phyloP scores from a whole-genome alignment of 2,329 filamentous ascomycete species.

The Fusarium sp. region DNA sequence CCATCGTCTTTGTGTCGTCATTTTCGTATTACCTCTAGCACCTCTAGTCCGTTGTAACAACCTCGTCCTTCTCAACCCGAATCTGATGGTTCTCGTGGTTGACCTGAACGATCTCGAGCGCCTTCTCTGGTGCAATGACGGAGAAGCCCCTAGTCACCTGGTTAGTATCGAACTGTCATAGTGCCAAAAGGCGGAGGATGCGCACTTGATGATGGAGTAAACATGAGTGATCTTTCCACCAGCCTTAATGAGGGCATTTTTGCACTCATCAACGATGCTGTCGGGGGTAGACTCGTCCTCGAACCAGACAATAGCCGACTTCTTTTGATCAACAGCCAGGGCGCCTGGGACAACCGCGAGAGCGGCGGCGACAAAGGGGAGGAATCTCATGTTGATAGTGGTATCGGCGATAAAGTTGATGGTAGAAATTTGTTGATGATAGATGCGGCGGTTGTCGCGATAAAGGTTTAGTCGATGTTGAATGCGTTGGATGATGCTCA shows the following conservation, averaged over 20 bases:
- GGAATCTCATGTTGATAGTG: constrained; percentile 69
- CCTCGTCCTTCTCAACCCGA: constrained; percentile 78
- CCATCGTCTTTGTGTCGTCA: constrained; percentile 9
- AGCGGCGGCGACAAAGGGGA: constrained; percentile 61
- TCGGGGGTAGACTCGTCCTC: constrained; percentile 71
- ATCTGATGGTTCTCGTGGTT: constrained; percentile 61
- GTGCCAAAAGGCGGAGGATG: background rate
- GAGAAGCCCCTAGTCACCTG: constrained; percentile 73
- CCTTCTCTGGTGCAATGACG: constrained; percentile 74
- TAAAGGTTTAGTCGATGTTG: background rate
- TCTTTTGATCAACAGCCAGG: constrained; percentile 71
- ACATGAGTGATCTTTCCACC: constrained; percentile 83
- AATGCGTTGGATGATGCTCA: background rate
- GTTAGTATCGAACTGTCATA: constrained; percentile 38
- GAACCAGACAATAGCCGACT: constrained; percentile 83
- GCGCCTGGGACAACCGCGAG: constrained; percentile 67
- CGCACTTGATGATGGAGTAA: constrained; percentile 75
- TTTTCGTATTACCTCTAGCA: background rate
- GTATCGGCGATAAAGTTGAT: background rate
- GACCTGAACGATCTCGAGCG: constrained; percentile 73
- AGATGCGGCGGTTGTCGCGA: background rate
- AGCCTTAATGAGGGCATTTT: constrained; percentile 72
- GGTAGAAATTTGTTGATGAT: background rate
- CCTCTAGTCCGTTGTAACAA: constrained; percentile 58
- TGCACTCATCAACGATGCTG: constrained; percentile 74